Percentiles rank a stretch among this genome's conserved stretches.
These are phyloP conservation scores for Populus pruinosa DNA, from an alignment of 345 rosid genomes.

Conservation along the genomic window DNA sequence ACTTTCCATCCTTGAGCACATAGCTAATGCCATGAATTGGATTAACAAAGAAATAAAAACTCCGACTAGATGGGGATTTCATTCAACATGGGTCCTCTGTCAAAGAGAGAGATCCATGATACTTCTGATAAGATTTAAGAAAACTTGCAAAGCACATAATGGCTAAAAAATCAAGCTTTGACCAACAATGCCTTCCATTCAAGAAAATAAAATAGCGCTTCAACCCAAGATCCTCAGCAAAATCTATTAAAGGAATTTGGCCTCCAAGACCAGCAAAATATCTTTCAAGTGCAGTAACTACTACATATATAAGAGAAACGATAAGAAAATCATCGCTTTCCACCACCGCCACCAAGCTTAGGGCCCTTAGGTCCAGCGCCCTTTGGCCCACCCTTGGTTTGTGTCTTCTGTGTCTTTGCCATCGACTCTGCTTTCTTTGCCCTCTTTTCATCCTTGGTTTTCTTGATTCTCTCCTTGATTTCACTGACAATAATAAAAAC, in stretches of 20 bases:
- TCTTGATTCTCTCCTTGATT: constrained; percentile 80
- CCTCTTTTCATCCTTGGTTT: constrained; percentile 80
- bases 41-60: background rate
- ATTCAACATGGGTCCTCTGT: too few relatives aligned
- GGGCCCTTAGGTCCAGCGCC: constrained; percentile 54
- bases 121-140: background rate
- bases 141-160: background rate
- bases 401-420: constrained; percentile 57
- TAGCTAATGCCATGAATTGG: background rate
- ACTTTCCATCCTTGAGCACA: background rate
- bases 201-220: background rate
- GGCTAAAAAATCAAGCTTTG: background rate
- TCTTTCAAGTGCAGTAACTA: background rate
- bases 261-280: background rate
- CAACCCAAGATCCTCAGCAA: background rate
- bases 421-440: constrained; percentile 67
- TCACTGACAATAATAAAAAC: constrained; percentile 39
- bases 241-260: background rate
- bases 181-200: background rate
- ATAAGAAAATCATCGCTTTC: constrained; percentile 47
- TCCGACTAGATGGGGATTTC: background rate
- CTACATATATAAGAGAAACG: too few relatives aligned
- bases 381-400: constrained; percentile 44
- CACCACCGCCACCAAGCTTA: constrained; percentile 79
- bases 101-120: too few relatives aligned